Conservation (phyloP, 2,329 filamentous ascomycete genomes). For the Epichloe bromicola region DNA sequence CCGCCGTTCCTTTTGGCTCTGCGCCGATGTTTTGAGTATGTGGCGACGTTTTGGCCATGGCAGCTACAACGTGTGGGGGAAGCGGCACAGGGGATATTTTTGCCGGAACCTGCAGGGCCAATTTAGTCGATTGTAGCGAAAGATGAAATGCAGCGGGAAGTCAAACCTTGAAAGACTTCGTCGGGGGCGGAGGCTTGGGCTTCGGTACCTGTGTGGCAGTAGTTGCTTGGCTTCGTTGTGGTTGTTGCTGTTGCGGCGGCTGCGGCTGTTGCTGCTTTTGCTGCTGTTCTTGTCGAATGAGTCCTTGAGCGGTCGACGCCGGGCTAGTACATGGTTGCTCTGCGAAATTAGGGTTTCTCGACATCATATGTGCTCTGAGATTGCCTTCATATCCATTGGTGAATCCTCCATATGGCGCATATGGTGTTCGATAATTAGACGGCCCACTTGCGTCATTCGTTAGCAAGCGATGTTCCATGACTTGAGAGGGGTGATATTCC, state of each 20-base stretch:
- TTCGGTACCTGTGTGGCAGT: conserved; percentile 8
- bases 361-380: conserved; percentile 30
- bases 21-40: neutral
- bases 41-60: conserved; percentile 14
- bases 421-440: conserved; percentile 46
- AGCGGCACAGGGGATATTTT: conserved; percentile 32
- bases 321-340: conserved; percentile 7
- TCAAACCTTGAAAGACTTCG: conserved; percentile 22
- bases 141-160: conserved; percentile 12
- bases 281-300: neutral
- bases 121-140: conserved; percentile 16
- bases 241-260: neutral
- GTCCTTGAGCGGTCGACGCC: neutral
- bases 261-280: neutral
- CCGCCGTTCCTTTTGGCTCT: neutral
- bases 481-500: neutral
- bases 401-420: conserved; percentile 43
- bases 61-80: conserved; percentile 30
- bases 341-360: conserved; percentile 16
- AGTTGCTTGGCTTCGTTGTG: neutral
- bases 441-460: conserved; percentile 29
- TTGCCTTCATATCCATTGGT: conserved; percentile 48
- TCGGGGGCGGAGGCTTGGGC: conserved; percentile 12
- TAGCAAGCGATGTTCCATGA: conserved; percentile 5
- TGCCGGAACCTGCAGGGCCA: conserved; percentile 19